These are phyloP conservation scores for Peniophora sp. DNA, from an alignment of 1,284 basidiomycete genomes.

Conservation along the genomic window DNA sequence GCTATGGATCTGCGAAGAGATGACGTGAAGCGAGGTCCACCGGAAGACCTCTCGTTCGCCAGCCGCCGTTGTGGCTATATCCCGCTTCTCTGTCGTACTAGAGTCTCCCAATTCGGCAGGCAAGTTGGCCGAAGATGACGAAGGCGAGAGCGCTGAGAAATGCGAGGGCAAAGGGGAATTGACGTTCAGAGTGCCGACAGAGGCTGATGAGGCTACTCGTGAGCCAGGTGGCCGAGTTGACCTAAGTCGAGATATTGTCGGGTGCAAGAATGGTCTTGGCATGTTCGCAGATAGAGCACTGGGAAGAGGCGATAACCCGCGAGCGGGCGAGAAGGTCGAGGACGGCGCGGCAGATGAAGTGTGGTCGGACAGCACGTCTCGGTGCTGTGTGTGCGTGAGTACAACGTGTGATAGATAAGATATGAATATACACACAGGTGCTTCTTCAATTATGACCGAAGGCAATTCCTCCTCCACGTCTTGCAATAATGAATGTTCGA, in stretches of 20 bases:
- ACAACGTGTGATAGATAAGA: slow-evolving; percentile 1
- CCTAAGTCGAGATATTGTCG: slow-evolving; percentile 76
- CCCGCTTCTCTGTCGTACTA: not conserved
- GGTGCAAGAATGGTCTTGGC: slow-evolving; percentile 57
- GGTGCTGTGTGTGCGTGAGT: slow-evolving; percentile 16
- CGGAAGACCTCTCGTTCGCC: slow-evolving; percentile 57
- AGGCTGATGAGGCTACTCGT: slow-evolving; percentile 39
- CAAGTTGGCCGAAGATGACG: slow-evolving; percentile 57
- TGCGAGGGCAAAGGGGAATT: slow-evolving; percentile 54
- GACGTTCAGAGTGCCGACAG: slow-evolving; percentile 33
- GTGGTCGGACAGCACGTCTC: slow-evolving; percentile 32
- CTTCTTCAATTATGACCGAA: slow-evolving; percentile 21
- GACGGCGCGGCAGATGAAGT: slow-evolving; percentile 34
- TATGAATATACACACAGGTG: slow-evolving; percentile 30
- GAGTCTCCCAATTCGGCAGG: slow-evolving; percentile 18
- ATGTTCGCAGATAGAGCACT: slow-evolving; percentile 23
- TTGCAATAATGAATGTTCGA: slow-evolving; percentile 35
- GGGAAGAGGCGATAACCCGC: slow-evolving; percentile 27
- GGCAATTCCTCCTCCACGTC: slow-evolving; percentile 28
- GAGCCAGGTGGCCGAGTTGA: slow-evolving; percentile 53
- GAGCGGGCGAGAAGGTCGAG: slow-evolving; percentile 24
- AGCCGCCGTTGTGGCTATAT: slow-evolving; percentile 6
- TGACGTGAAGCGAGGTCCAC: slow-evolving; percentile 68
- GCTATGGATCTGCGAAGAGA: slow-evolving; percentile 48
- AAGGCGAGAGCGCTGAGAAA: slow-evolving; percentile 63